Evolutionary conservation across 1,284 basidiomycete species (phyloP).

Genomic region (Trametes sp.): DNA sequence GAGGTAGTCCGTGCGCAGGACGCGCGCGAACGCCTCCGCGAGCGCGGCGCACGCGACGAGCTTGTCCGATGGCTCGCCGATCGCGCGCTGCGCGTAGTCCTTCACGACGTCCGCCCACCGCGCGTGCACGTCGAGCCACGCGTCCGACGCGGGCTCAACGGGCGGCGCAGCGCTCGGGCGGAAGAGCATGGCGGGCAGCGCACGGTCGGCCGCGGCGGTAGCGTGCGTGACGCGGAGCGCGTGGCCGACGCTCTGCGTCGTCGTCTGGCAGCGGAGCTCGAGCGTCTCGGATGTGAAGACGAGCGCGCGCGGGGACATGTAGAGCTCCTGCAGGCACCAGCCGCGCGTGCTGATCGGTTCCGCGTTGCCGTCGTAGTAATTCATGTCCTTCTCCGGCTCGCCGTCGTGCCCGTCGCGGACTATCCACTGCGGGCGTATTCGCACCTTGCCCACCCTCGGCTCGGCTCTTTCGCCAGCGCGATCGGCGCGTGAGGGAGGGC

Average conservation of each 20-base stretch:
- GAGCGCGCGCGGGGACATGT: conserved; percentile 23
- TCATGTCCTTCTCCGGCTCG: not conserved
- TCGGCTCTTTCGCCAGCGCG: not conserved
- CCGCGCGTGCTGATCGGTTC: conserved; percentile 21
- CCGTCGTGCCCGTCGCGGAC: conserved; percentile 17
- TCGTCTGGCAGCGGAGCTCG: conserved; percentile 25
- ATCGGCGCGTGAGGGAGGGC: not conserved
- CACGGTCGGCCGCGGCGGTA: not conserved
- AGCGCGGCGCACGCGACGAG: conserved; percentile 24
- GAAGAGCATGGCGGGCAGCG: conserved; percentile 20
- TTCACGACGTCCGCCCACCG: conserved; percentile 20
- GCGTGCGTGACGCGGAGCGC: conserved; percentile 10
- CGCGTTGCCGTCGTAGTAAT: not conserved
- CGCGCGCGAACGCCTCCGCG: conserved; percentile 23
- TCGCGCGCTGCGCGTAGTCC: conserved; percentile 22
- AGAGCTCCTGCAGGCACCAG: conserved; percentile 27
- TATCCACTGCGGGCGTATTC: conserved; percentile 13
- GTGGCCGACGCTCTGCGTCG: conserved; percentile 21
- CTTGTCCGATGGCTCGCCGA: conserved; percentile 24
- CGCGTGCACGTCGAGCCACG: conserved; percentile 9
- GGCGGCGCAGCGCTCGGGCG: not conserved
- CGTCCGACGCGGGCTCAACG: not conserved
- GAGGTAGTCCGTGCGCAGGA: conserved; percentile 23
- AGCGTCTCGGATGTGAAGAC: conserved; percentile 26
- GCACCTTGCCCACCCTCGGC: conserved; percentile 6